Evolutionary conservation across 192 early-diverging fungal species (phyloP), one percentile per base, ranked within the genome.

Genomic region (Dispira parvispora): DNA sequence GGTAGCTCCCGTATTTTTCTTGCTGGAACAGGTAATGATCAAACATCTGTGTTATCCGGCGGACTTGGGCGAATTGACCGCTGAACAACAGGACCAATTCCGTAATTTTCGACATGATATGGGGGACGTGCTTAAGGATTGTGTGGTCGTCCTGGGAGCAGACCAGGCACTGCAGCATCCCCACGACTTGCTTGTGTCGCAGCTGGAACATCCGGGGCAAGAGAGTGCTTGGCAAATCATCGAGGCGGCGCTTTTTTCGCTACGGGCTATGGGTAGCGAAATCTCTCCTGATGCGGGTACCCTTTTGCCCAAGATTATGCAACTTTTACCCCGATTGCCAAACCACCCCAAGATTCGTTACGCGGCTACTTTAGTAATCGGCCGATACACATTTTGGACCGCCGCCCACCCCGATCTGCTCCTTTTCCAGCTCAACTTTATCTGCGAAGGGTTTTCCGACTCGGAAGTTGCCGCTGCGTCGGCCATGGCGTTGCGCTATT

Each of bases 41-140:
- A 66, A 71, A 43, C 93, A 96, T 58, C 70, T 96, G 32, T 87
- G 85, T 61, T 98, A 98, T 65, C 95, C 95, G 25, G 74, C 75
- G 25, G 83, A 87, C 47, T 58, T 78, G 20, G 69, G 65, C 12
- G 71, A 67, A 8, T 87, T 83, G 87, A 85, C 86, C 0, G 88
- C 89, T 11, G 78, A 89, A 67, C 88, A 94, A 65, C 81, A 89
- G n/a, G 97, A 99, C 64, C 89, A 96, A 28, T 99, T 99, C 68
- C 76, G 94, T 45, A 91, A 96, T 28, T 96, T 98, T 71, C 82
- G 97, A 25, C 95, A 99, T 73, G 78, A 83, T 28, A 91, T 98
- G 77, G 97, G 95, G 49, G 94, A 97, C 64, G 90, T 94, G 47
- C 78, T 99, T 44, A 99, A 99, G 74, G 88, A 89, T 66, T 94